Conservation (phyloP, 2,329 filamentous ascomycete genomes). For the Monilinia fructicola region DNA sequence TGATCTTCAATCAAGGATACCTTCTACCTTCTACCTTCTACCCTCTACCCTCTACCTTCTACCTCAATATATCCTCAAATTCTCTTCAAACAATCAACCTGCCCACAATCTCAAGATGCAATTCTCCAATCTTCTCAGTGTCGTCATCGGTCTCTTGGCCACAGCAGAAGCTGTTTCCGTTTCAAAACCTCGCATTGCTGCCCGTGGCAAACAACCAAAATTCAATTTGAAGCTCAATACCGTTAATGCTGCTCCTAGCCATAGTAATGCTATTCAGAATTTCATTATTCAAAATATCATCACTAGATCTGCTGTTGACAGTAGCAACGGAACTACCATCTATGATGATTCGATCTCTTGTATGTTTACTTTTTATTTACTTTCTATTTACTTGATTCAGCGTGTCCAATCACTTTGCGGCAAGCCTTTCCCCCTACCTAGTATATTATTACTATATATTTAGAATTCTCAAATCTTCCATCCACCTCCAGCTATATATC, state of each 20-base stretch:
- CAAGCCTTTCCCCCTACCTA: constrained; percentile 26
- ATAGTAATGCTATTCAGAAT: constrained; percentile 1
- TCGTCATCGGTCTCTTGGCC: constrained; percentile 21
- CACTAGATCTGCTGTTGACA: constrained; percentile 18
- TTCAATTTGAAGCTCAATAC: constrained; percentile 7
- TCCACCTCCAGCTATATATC: background rate
- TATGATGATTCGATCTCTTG: constrained; percentile 22
- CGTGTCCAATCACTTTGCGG: constrained; percentile 21
- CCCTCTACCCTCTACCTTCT: no score
- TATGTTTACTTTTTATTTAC: constrained; percentile 19
- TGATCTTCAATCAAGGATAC: background rate
- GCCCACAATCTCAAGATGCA: constrained; percentile 17
- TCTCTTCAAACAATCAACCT: background rate
- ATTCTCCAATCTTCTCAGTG: constrained; percentile 20
- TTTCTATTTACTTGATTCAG: background rate
- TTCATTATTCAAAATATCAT: constrained; percentile 7
- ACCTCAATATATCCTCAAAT: background rate
- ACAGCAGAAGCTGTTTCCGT: constrained; percentile 14
- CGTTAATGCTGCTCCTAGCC: constrained; percentile 23
- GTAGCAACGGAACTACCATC: constrained; percentile 6
- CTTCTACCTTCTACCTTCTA: no score
- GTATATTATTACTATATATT: constrained; percentile 27
- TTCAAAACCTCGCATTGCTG: constrained; percentile 19
- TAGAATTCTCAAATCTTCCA: constrained; percentile 21
- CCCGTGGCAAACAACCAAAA: constrained; percentile 1